phyloP scores from a whole-genome alignment of 1,139 yeast genomes.

The Saccharomyces hybrid region DNA sequence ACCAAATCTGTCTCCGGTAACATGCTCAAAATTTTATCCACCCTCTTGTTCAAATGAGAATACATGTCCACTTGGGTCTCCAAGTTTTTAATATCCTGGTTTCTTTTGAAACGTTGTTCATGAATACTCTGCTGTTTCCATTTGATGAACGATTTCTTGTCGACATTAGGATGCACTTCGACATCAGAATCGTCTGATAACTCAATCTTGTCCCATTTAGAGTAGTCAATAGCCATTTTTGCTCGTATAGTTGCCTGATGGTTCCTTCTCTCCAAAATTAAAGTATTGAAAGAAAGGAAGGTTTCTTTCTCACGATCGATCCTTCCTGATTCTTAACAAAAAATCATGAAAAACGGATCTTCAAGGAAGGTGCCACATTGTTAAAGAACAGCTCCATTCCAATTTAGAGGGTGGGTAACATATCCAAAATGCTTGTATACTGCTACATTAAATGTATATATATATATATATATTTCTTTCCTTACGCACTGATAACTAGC shows the following conservation, averaged over 20 bases:
- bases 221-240: slow-evolving; percentile 75
- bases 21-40: slow-evolving; percentile 47
- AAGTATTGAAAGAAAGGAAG: background rate
- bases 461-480: background rate
- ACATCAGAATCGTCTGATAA: slow-evolving; percentile 92
- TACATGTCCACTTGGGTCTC: slow-evolving; percentile 75
- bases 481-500: slow-evolving; percentile 34
- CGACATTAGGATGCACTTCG: slow-evolving; percentile 97
- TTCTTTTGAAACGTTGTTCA: slow-evolving; percentile 78
- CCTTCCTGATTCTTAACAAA: background rate
- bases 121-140: slow-evolving; percentile 98
- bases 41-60: slow-evolving; percentile 60
- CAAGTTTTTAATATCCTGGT: slow-evolving; percentile 64
- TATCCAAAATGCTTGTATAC: background rate
- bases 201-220: slow-evolving; percentile 96
- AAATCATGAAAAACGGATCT: background rate
- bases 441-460: background rate
- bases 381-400: background rate
- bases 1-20: slow-evolving; percentile 37
- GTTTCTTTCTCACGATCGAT: background rate
- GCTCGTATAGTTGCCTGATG: background rate
- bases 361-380: background rate
- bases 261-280: background rate
- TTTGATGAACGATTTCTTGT: slow-evolving; percentile 79
- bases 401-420: background rate